Evolutionary conservation across 768 basidiomycete genomes (phyloP).

Genomic region (Lentinus tigrinus): DNA sequence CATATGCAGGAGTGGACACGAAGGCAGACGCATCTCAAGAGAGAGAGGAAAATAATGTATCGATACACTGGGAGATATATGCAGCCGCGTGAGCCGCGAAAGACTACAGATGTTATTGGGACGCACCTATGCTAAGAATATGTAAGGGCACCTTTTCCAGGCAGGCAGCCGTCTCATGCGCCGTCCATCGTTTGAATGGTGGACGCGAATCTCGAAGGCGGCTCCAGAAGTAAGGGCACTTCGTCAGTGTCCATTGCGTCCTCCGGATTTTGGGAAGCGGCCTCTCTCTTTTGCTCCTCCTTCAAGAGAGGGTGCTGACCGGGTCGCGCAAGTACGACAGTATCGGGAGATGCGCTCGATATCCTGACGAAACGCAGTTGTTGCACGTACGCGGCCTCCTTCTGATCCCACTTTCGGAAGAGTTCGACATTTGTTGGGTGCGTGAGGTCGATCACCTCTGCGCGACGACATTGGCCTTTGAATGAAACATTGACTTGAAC

Average conservation of each 20-base stretch:
- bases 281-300: constrained; percentile 1
- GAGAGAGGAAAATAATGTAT: neutral
- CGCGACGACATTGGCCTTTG: constrained; percentile 3
- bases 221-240: constrained; percentile 28
- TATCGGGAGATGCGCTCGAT: constrained; percentile 51
- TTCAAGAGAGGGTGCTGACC: constrained; percentile 52
- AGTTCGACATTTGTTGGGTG: constrained; percentile 66
- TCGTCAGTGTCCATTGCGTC: constrained; percentile 30
- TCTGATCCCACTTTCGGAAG: constrained; percentile 78
- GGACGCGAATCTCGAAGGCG: constrained; percentile 34
- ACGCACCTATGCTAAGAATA: too few relatives aligned
- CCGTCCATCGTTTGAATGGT: constrained; percentile 40
- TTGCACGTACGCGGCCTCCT: constrained; percentile 67
- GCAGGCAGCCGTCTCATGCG: constrained; percentile 1
- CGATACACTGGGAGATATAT: neutral
- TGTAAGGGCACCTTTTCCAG: too few relatives aligned
- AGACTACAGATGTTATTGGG: too few relatives aligned
- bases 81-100: neutral
- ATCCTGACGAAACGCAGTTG: constrained; percentile 77
- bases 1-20: neutral
- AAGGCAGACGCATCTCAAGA: neutral
- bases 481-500: neutral
- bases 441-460: constrained; percentile 81
- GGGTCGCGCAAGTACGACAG: constrained; percentile 52
- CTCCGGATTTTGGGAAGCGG: neutral